These are phyloP conservation scores for Dunaliella primolecta DNA, from an alignment of 139 green algal genomes.

Conservation along the genomic window DNA sequence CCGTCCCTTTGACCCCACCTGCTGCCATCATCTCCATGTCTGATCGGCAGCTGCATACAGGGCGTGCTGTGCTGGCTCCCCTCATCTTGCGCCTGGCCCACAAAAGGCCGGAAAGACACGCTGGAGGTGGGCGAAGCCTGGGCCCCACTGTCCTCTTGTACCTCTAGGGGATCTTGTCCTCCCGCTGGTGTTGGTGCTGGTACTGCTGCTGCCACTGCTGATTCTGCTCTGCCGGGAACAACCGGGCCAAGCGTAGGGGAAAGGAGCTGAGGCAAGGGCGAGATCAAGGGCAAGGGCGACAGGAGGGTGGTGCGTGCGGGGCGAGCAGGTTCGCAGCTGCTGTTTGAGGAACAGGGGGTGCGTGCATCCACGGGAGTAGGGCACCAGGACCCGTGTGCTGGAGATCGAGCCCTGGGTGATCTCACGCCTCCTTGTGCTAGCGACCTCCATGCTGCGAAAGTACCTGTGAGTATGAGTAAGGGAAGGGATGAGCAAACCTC, in stretches of 20 bases:
- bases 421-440: background rate
- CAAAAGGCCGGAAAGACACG: background rate
- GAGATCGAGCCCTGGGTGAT: too few species aligned
- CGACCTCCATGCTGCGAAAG: background rate
- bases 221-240: background rate
- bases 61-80: background rate
- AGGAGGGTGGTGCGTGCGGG: background rate
- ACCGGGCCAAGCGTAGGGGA: background rate
- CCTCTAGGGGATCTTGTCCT: background rate
- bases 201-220: background rate
- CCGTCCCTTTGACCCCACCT: too few species aligned
- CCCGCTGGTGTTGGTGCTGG: background rate
- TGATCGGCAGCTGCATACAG: too few species aligned
- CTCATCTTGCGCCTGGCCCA: background rate
- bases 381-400: too few species aligned
- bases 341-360: background rate
- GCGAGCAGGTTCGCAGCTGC: background rate
- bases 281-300: background rate
- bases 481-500: background rate
- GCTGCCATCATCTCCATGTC: too few species aligned
- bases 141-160: background rate
- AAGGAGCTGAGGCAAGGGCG: background rate
- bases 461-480: background rate
- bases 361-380: background rate
- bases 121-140: background rate